These are phyloP conservation scores for Huntiella moniliformis DNA, from an alignment of 2,329 filamentous ascomycete genomes.

Conservation along the genomic window DNA sequence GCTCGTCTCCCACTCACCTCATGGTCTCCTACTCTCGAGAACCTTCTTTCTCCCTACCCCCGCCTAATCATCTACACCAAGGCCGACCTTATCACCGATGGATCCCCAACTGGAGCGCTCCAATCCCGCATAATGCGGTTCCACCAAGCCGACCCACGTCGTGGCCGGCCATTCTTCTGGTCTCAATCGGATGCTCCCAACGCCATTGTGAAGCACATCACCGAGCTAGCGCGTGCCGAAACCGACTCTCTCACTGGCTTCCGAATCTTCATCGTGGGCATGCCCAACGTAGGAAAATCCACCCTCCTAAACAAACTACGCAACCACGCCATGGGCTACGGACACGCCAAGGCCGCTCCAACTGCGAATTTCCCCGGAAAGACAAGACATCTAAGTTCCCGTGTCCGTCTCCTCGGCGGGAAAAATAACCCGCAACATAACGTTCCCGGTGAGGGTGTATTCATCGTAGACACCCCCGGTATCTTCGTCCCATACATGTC, in stretches of 20 bases:
- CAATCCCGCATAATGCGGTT: slow-evolving; percentile 16
- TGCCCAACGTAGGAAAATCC: slow-evolving; percentile 96
- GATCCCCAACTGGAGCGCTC: slow-evolving; percentile 15
- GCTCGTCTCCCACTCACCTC: slow-evolving; percentile 78
- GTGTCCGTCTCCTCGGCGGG: slow-evolving; percentile 52
- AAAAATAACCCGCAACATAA: slow-evolving; percentile 14
- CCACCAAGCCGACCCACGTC: slow-evolving; percentile 14
- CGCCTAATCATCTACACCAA: slow-evolving; percentile 86
- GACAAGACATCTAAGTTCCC: slow-evolving; percentile 65
- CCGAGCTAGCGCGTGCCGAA: slow-evolving; percentile 17
- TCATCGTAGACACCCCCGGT: slow-evolving; percentile 79
- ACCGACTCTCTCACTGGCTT: slow-evolving; percentile 53
- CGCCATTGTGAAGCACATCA: slow-evolving; percentile 22
- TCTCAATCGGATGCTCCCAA: slow-evolving; percentile 21
- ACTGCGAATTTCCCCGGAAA: slow-evolving; percentile 81
- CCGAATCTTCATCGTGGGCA: slow-evolving; percentile 74
- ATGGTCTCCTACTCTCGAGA: slow-evolving; percentile 76
- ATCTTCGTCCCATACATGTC: slow-evolving; percentile 88
- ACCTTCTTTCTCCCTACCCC: slow-evolving; percentile 45
- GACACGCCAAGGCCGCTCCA: slow-evolving; percentile 44
- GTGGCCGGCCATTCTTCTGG: slow-evolving; percentile 23
- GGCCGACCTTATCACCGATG: slow-evolving; percentile 43
- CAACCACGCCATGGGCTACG: slow-evolving; percentile 35
- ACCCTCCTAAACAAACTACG: slow-evolving; percentile 81
- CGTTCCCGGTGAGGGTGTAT: slow-evolving; percentile 43